Percentiles rank a stretch among this genome's conserved stretches.
phyloP scores from a whole-genome alignment of 2,329 filamentous ascomycete species.

The Sporothrix globosa region DNA sequence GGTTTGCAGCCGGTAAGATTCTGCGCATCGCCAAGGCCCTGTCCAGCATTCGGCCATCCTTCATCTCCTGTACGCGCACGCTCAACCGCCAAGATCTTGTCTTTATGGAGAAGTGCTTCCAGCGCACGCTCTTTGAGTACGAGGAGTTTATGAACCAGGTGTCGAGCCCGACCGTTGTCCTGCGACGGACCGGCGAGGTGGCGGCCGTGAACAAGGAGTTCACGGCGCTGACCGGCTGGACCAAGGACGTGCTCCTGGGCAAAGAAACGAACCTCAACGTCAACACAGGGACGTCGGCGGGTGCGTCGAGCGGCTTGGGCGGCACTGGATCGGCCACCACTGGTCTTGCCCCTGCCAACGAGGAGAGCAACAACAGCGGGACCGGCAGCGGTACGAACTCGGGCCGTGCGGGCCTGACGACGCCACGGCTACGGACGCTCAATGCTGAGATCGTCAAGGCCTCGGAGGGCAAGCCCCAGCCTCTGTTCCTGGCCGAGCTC shows the following conservation, averaged over 20 bases:
- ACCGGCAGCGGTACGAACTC: slow-evolving; percentile 49
- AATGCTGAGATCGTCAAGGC: slow-evolving; percentile 41
- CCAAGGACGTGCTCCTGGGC: slow-evolving; percentile 83
- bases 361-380: slow-evolving; percentile 36
- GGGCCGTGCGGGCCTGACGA: slow-evolving; percentile 51
- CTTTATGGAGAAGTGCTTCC: slow-evolving; percentile 97
- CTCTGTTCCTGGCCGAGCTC: slow-evolving; percentile 88
- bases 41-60: slow-evolving; percentile 86
- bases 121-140: slow-evolving; percentile 88
- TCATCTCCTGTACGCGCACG: slow-evolving; percentile 90
- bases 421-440: slow-evolving; percentile 55
- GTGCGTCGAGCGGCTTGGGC: slow-evolving; percentile 41
- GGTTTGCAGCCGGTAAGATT: slow-evolving; percentile 76
- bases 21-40: slow-evolving; percentile 84
- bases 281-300: slow-evolving; percentile 61
- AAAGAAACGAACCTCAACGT: slow-evolving; percentile 86
- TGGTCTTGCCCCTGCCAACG: neutral
- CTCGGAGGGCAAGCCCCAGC: slow-evolving; percentile 62
- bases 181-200: slow-evolving; percentile 90
- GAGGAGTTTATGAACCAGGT: slow-evolving; percentile 89
- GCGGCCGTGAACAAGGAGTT: slow-evolving; percentile 96
- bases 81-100: slow-evolving; percentile 85
- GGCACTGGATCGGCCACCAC: slow-evolving; percentile 43
- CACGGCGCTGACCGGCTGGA: slow-evolving; percentile 93
- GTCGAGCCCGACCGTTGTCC: slow-evolving; percentile 88